Evolutionary conservation across 129 eudicot species (phyloP), one percentile per base, ranked within the genome.

Genomic region (Saussurea involucrata): DNA sequence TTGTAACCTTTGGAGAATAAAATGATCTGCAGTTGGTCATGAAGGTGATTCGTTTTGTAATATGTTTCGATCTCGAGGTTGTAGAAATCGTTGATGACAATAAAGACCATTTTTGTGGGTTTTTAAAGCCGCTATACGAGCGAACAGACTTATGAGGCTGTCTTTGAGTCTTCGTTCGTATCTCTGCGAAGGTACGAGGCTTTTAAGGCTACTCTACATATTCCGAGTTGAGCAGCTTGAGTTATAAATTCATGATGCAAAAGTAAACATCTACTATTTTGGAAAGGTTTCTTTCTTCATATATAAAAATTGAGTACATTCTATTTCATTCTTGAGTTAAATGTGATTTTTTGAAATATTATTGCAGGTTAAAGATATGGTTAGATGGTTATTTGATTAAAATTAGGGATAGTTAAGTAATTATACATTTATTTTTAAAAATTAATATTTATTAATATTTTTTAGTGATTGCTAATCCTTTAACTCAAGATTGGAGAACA

Each of bases 1-100:
- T 66, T 33, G 66, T 73, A 53, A 80, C 55, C 36, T 75, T 61
- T 46, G 44, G 66, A 68, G 76, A 81, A 81, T 81, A 74, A 81
- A 74, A 4, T 67, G 20, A 20, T 58, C 25, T 21, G 64, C 24
- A 12, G 25, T 21, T 4, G 64, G 64, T 8, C 64, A 58, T 6
- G 69, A 73, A 49, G 55, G 49, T 29, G 75, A 55, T 79, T 49
- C 13, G 36, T 79, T 49, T 5, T 33, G 53, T 69, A 36, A 74
- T 57, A 37, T 74, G 80, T 74, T 80, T 13, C 37, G 75, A 55
- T 79, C 68, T 58, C 11, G 29, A 74, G 79, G 32, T 74, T 67
- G 64, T 80, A 36, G 63, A 73, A 66, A 44, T 65, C 1, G 61
- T 65, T 33, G 74, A 67, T 29, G 74, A 34, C 24, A 73, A 80